Conservation (phyloP, 73 alveolate genomes). For the Blepharisma japonicum region DNA sequence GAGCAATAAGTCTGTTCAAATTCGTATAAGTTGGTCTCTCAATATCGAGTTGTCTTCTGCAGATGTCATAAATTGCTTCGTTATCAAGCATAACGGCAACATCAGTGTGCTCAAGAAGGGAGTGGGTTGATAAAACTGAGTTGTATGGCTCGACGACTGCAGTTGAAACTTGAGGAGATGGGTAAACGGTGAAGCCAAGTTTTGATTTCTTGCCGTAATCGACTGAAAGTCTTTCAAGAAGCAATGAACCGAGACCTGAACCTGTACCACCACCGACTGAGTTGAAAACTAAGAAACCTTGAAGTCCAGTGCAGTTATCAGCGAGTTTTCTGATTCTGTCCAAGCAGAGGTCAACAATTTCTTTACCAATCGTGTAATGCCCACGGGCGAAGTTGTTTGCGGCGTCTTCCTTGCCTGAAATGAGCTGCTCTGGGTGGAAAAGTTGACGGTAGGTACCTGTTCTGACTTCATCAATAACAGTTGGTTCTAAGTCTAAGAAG, state of each 20-base stretch:
- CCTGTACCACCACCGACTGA: conserved; percentile 90
- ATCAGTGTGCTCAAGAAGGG: conserved; percentile 83
- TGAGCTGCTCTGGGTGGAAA: conserved; percentile 47
- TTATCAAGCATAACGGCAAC: conserved; percentile 82
- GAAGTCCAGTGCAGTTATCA: conserved; percentile 72
- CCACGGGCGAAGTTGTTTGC: conserved; percentile 92
- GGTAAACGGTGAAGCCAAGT: conserved; percentile 89
- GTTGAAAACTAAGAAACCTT: conserved; percentile 75
- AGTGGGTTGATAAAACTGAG: conserved; percentile 85
- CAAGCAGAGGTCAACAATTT: conserved; percentile 81
- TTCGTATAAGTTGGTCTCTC: conserved; percentile 86
- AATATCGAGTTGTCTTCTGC: conserved; percentile 85
- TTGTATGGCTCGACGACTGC: conserved; percentile 96
- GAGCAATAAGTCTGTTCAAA: conserved; percentile 75
- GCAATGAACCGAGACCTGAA: conserved; percentile 77
- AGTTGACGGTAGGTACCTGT: conserved; percentile 30
- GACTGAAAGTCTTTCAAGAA: conserved; percentile 70
- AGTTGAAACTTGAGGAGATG: conserved; percentile 85
- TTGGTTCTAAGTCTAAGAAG: conserved; percentile 54
- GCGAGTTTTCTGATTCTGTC: conserved; percentile 94
- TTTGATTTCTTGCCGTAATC: conserved; percentile 88
- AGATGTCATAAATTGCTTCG: conserved; percentile 94
- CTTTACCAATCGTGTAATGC: conserved; percentile 87
- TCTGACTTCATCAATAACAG: conserved; percentile 38
- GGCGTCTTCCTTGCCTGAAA: conserved; percentile 37